phyloP scores from a whole-genome alignment of 805 yeast species.

The Schizosaccharomyces lindneri region DNA sequence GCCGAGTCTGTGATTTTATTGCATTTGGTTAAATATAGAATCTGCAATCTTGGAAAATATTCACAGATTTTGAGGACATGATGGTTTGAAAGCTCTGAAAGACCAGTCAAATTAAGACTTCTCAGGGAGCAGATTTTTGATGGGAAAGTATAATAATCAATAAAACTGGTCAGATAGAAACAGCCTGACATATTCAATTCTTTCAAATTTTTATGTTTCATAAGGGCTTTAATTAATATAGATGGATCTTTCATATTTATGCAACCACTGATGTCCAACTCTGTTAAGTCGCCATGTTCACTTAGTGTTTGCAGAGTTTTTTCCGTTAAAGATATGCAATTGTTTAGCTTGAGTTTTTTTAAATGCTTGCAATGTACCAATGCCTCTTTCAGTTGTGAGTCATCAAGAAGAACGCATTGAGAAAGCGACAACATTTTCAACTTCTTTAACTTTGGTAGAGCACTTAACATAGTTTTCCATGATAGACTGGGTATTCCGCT shows the following conservation, averaged over 20 bases:
- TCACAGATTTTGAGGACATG: slow-evolving; percentile 46
- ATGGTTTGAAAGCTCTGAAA: slow-evolving; percentile 56
- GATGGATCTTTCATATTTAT: slow-evolving; percentile 36
- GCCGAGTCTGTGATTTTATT: slow-evolving; percentile 63
- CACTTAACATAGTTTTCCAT: not conserved
- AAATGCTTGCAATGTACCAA: slow-evolving; percentile 43
- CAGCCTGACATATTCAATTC: slow-evolving; percentile 45
- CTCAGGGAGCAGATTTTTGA: slow-evolving; percentile 24
- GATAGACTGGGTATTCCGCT: not conserved
- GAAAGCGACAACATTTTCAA: too few species aligned
- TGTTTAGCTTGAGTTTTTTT: slow-evolving; percentile 61
- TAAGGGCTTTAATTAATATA: slow-evolving; percentile 32
- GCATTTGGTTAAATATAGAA: slow-evolving; percentile 77
- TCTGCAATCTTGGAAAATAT: slow-evolving; percentile 65
- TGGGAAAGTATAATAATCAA: slow-evolving; percentile 8
- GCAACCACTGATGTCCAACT: slow-evolving; percentile 70
- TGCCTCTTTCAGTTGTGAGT: slow-evolving; percentile 20
- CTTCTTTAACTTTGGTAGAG: too few species aligned
- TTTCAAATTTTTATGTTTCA: slow-evolving; percentile 42
- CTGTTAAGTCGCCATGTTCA: slow-evolving; percentile 55
- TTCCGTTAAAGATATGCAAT: slow-evolving; percentile 42
- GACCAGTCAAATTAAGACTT: slow-evolving; percentile 62
- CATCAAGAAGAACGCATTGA: slow-evolving; percentile 15
- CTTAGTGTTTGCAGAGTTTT: slow-evolving; percentile 34
- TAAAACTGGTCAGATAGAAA: slow-evolving; percentile 51